Conservation (phyloP, 352 stramenopile genomes). For the Globisporangium megalacanthum region DNA sequence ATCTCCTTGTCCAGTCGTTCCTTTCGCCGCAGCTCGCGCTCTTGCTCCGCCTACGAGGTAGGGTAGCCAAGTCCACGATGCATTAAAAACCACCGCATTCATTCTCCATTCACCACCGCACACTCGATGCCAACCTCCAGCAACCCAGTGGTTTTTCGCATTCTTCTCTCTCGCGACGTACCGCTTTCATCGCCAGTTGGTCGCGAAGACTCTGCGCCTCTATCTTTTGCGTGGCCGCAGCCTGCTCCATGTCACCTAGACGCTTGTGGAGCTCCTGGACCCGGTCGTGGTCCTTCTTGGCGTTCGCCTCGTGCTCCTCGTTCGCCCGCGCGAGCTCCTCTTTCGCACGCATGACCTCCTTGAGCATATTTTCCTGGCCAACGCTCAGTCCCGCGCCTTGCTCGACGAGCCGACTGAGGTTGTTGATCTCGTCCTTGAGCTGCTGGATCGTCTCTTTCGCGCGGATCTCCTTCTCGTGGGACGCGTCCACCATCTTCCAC, state of each 20-base stretch:
- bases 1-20: conserved; percentile 92
- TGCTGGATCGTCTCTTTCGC: conserved; percentile 94
- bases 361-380: conserved; percentile 92
- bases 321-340: conserved; percentile 86
- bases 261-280: conserved; percentile 77
- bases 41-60: conserved; percentile 68
- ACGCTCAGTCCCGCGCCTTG: conserved; percentile 90
- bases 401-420: conserved; percentile 93
- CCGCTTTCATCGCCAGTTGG: conserved; percentile 79
- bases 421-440: conserved; percentile 95
- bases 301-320: conserved; percentile 76
- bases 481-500: conserved; percentile 94
- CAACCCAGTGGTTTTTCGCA: no score
- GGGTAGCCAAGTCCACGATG: conserved; percentile 1
- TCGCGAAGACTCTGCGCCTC: conserved; percentile 86
- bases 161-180: conserved; percentile 9
- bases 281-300: conserved; percentile 75
- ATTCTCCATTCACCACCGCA: conserved; percentile 16
- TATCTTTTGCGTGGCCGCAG: conserved; percentile 41
- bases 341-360: conserved; percentile 88
- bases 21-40: conserved; percentile 83
- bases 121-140: background rate
- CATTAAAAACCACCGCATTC: conserved; percentile 11
- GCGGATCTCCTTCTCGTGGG: conserved; percentile 91
- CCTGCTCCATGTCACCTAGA: conserved; percentile 54